Conservation (phyloP, 371 early-diverging fungal species). For the Umbelopsis sp. region DNA sequence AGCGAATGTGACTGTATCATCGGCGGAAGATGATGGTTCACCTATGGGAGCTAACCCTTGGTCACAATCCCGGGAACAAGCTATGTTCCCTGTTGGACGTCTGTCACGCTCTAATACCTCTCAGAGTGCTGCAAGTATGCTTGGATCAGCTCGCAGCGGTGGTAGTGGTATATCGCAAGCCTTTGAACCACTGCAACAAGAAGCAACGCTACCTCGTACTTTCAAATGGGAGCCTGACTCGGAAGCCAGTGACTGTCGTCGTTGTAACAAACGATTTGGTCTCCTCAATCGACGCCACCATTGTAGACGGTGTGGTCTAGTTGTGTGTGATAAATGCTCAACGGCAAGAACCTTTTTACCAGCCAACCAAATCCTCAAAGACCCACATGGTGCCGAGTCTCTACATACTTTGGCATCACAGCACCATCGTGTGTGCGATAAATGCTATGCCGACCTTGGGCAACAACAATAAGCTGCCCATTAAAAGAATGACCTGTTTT, state of each 20-base stretch:
- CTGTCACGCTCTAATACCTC: slow-evolving; percentile 19
- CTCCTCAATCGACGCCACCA: slow-evolving; percentile 77
- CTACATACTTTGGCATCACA: slow-evolving; percentile 43
- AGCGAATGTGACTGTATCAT: background rate
- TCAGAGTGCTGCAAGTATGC: background rate
- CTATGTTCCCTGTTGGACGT: slow-evolving; percentile 15
- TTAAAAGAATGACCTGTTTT: no score
- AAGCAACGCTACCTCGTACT: slow-evolving; percentile 23
- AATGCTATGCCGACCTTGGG: slow-evolving; percentile 46
- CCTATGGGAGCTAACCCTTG: slow-evolving; percentile 47
- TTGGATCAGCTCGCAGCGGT: slow-evolving; percentile 4
- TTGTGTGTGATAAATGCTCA: slow-evolving; percentile 80
- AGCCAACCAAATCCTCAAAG: slow-evolving; percentile 56
- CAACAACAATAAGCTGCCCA: background rate
- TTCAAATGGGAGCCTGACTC: slow-evolving; percentile 77
- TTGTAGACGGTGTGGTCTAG: slow-evolving; percentile 85
- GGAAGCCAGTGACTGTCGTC: slow-evolving; percentile 65
- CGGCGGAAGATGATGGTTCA: slow-evolving; percentile 5
- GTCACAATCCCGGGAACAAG: slow-evolving; percentile 24
- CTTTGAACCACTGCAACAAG: background rate
- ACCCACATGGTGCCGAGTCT: slow-evolving; percentile 44
- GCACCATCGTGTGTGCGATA: slow-evolving; percentile 64
- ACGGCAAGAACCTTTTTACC: slow-evolving; percentile 55
- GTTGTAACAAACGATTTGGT: slow-evolving; percentile 69
- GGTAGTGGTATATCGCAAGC: slow-evolving; percentile 10